A percentile compares a stretch with the other conserved stretches of the same genome.
Conservation (phyloP, 345 rosid genomes). For the Cardamine chenopodiifolia region DNA sequence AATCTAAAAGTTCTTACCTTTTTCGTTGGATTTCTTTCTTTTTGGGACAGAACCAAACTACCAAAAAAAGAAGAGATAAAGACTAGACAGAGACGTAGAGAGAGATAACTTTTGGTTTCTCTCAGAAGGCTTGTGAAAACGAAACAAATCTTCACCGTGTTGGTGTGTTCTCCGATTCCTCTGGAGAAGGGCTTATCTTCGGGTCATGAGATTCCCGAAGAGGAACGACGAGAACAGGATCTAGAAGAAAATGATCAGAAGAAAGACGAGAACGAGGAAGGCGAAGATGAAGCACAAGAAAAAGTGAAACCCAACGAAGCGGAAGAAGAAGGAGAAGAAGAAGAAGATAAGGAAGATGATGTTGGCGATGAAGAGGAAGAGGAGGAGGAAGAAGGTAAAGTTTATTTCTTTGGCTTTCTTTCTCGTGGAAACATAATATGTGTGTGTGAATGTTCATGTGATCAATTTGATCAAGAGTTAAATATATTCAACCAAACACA, state of each 20-base stretch:
- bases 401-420: slow-evolving; percentile 7
- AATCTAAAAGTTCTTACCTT: too few species aligned
- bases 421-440: slow-evolving; percentile 21
- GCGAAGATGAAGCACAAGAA: slow-evolving; percentile 21
- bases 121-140: not conserved
- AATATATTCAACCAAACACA: too few species aligned
- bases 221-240: slow-evolving; percentile 32
- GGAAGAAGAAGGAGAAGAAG: slow-evolving; percentile 28
- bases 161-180: slow-evolving; percentile 56
- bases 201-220: slow-evolving; percentile 50
- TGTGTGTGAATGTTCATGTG: too few species aligned
- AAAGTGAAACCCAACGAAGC: slow-evolving; percentile 34
- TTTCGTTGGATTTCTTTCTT: too few species aligned
- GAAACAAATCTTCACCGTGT: slow-evolving; percentile 14
- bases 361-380: not conserved
- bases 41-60: too few species aligned
- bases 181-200: slow-evolving; percentile 56
- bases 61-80: not conserved
- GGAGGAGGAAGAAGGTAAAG: slow-evolving; percentile 42
- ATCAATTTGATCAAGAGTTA: too few species aligned
- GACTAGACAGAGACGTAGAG: too few species aligned
- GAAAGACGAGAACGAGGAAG: slow-evolving; percentile 6
- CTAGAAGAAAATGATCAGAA: slow-evolving; percentile 1
- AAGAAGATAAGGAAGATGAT: slow-evolving; percentile 25
- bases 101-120: slow-evolving; percentile 12